Conservation (phyloP, 2,329 filamentous ascomycete species). For the Massarina eburnea region DNA sequence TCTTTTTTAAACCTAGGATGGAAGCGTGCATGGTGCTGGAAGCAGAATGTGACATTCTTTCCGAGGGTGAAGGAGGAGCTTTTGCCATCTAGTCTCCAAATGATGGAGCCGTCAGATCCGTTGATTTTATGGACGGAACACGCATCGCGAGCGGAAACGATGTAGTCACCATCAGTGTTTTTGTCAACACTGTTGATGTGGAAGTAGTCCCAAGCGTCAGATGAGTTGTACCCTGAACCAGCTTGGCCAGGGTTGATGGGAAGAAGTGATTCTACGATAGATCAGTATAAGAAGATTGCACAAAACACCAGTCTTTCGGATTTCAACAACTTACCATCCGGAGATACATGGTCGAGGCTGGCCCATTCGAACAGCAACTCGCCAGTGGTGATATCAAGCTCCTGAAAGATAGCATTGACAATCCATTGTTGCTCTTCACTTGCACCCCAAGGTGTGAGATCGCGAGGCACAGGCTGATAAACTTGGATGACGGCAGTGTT, state of each 20-base stretch:
- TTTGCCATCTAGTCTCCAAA: constrained; percentile 33
- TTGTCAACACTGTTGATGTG: constrained; percentile 39
- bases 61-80: constrained; percentile 25
- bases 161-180: constrained; percentile 25
- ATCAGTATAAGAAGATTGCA: too few relatives aligned
- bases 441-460: constrained; percentile 44
- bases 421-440: constrained; percentile 40
- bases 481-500: constrained; percentile 48
- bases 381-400: constrained; percentile 46
- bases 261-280: constrained; percentile 29
- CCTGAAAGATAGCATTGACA: constrained; percentile 49
- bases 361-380: constrained; percentile 46
- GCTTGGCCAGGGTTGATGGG: constrained; percentile 20
- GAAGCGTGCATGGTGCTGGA: constrained; percentile 48
- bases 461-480: constrained; percentile 42
- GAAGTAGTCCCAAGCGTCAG: constrained; percentile 45
- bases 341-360: constrained; percentile 38
- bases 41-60: constrained; percentile 52
- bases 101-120: constrained; percentile 19
- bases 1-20: constrained; percentile 24
- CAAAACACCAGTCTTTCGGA: constrained; percentile 17
- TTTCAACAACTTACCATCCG: constrained; percentile 25
- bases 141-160: constrained; percentile 23
- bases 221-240: constrained; percentile 30
- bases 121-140: constrained; percentile 21